A percentile compares a stretch with the other conserved stretches of the same genome.
phyloP scores from a whole-genome alignment of 148 eudicot species.

The Persicaria maculosa region DNA sequence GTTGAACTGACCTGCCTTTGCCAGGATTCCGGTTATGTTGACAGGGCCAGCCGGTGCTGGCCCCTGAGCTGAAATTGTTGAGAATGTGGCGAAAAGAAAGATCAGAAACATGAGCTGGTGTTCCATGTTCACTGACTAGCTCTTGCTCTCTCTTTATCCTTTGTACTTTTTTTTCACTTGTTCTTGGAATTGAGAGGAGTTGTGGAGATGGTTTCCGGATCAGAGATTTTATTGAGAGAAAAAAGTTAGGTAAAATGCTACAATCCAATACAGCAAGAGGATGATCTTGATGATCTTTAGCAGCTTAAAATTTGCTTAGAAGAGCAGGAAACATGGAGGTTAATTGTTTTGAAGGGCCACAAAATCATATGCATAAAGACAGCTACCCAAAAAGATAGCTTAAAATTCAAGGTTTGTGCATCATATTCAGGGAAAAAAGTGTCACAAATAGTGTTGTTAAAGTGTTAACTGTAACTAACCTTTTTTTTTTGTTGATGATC shows the following conservation, averaged over 20 bases:
- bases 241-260: background rate
- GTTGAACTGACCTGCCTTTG: conserved; percentile 72
- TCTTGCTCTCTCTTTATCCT: no score
- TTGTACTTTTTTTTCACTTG: no score
- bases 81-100: background rate
- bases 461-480: background rate
- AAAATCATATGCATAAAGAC: background rate
- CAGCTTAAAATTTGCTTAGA: background rate
- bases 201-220: background rate
- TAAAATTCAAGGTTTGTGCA: background rate
- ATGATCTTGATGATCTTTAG: no score
- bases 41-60: conserved; percentile 72
- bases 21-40: conserved; percentile 62
- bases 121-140: background rate
- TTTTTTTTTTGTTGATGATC: no score
- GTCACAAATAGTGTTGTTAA: background rate
- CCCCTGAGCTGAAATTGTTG: conserved; percentile 37
- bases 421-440: background rate
- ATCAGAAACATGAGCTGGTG: background rate
- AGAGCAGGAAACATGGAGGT: background rate
- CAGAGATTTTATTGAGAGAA: background rate
- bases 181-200: background rate
- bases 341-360: background rate
- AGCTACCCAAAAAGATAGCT: background rate
- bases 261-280: background rate